Base-by-base conservation (phyloP, 2,329 filamentous ascomycete genomes). In the Alternaria burnsii region DNA sequence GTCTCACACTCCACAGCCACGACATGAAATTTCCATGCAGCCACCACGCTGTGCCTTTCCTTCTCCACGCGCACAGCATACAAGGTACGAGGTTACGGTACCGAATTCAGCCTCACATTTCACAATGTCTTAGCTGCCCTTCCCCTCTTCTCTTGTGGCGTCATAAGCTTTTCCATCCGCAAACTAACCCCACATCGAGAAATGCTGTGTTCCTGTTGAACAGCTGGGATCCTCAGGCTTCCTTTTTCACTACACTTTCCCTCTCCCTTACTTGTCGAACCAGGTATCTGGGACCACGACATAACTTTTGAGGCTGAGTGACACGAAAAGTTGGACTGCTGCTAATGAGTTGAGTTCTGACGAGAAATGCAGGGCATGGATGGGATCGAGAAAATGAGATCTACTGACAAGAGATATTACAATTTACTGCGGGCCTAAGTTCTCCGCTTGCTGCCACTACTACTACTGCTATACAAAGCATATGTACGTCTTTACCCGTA, bases 381-480 rank as follows among this genome's bases (percentile, higher is more conserved):
- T n/a, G n/a, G 30, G 24, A n/a, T 36, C 24, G 2, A 12, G 10
- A 18, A 50, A 4, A 34, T 20, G 14, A 34, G 20, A 11, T 36
- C 22, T 50, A 36, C 30, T 32, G 30, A 22, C 43, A 55, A 58
- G 52, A 38, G 50, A 51, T 66, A 66, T 66, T 66, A 66, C 63
- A 66, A 66, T 66, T 63, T 62, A 63, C 36, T 34, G 38, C 54
- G 41, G 36, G 51, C 43, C 38, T 55, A 28, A 52, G 30, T 52
- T 57, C 34, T 47, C 41, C 50, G 34, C 50, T 38, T 41, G 46
- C 46, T 50, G 46, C 48, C 18, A n/a, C 55, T 55, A 26, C 48
- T 48, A 38, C 54, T 58, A 30, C 46, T 61, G 52, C 58, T 63
- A 63, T 58, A 61, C 61, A 66, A 65, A 59, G 61, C 55, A 61